phyloP scores from a whole-genome alignment of 2,329 filamentous ascomycete species.

The Elsinoe fawcettii region DNA sequence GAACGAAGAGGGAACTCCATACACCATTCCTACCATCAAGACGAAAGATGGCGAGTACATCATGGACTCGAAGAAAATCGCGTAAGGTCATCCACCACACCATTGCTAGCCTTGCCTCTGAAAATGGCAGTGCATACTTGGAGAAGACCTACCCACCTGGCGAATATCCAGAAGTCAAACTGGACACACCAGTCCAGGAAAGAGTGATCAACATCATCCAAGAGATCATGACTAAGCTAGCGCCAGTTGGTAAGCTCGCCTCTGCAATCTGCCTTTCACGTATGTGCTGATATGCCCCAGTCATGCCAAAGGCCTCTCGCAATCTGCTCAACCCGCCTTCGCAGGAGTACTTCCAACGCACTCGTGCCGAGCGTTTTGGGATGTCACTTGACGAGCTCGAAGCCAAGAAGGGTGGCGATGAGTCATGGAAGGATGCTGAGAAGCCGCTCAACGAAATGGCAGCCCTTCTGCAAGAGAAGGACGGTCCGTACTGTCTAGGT shows the following conservation, averaged over 20 bases:
- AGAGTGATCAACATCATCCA: conserved; percentile 37
- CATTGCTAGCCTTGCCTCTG: conserved; percentile 31
- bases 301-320: conserved; percentile 43
- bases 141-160: conserved; percentile 40
- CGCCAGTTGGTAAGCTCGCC: neutral
- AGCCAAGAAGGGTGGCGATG: conserved; percentile 38
- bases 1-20: conserved; percentile 26
- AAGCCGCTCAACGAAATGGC: conserved; percentile 32
- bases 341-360: conserved; percentile 48
- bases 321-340: conserved; percentile 46
- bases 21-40: conserved; percentile 50
- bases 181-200: conserved; percentile 30
- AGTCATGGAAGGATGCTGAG: conserved; percentile 42
- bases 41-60: conserved; percentile 51
- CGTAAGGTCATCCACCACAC: conserved; percentile 27
- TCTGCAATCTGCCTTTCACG: neutral
- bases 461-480: conserved; percentile 47
- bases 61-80: conserved; percentile 59
- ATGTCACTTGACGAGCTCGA: conserved; percentile 47
- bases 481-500: conserved; percentile 57
- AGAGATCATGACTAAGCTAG: neutral
- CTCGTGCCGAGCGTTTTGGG: conserved; percentile 44
- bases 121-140: conserved; percentile 51
- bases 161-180: neutral
- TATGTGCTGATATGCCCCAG: conserved; percentile 25